Conservation (phyloP, 106 monocot species). For the Dioscorea dumetorum region DNA sequence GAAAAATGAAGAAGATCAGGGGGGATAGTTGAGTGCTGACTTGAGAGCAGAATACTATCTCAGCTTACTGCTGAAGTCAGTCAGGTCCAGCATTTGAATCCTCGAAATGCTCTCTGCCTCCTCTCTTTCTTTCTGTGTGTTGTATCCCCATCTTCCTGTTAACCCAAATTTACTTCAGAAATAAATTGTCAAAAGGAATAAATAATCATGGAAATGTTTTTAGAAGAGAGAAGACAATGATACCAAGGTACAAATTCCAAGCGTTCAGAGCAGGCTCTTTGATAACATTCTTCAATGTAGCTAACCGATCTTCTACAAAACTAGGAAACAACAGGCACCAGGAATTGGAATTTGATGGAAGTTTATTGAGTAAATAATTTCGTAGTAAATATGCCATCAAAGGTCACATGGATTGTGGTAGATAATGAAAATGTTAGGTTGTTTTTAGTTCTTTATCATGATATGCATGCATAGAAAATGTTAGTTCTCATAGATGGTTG, state of each 20-base stretch:
- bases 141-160: conserved; percentile 96
- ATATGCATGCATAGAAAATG: too few species aligned
- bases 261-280: conserved; percentile 69
- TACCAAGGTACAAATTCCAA: conserved; percentile 97
- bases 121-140: conserved; percentile 73
- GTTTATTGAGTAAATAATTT: too few species aligned
- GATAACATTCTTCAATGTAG: conserved; percentile 90
- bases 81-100: conserved; percentile 71
- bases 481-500: too few species aligned
- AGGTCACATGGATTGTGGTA: too few species aligned
- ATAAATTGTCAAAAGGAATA: neutral
- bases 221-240: conserved; percentile 1
- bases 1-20: too few species aligned
- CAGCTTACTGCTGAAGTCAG: conserved; percentile 82
- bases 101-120: conserved; percentile 77
- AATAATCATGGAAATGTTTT: neutral
- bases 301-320: conserved; percentile 93
- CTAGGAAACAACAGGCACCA: conserved; percentile 17
- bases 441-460: too few species aligned
- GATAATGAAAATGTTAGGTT: too few species aligned
- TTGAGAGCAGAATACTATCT: conserved; percentile 26
- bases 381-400: too few species aligned
- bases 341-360: neutral
- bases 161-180: neutral
- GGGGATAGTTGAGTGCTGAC: too few species aligned